A percentile compares a stretch with the other conserved stretches of the same genome.
phyloP scores from a whole-genome alignment of 2,329 filamentous ascomycete species.

The Pestalotiopsis sp. region DNA sequence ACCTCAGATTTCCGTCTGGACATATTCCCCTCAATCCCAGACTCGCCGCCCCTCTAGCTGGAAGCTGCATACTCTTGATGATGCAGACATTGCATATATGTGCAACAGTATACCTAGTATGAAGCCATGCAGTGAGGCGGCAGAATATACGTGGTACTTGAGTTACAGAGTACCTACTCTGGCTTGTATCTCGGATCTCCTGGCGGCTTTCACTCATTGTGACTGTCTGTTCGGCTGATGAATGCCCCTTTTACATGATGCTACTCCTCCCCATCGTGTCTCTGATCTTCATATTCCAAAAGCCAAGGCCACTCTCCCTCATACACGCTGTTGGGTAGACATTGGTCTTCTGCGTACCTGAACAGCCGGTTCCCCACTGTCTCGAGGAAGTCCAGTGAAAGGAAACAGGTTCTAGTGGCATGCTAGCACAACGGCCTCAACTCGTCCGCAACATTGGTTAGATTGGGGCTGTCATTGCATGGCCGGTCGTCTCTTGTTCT shows the following conservation, averaged over 20 bases:
- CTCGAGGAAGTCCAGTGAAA: conserved; percentile 13
- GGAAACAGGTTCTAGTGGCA: conserved; percentile 12
- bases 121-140: not conserved
- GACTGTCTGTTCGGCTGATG: not conserved
- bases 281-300: not conserved
- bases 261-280: not conserved
- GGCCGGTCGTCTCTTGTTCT: no score
- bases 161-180: not conserved
- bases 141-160: not conserved
- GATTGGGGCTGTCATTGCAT: conserved; percentile 12
- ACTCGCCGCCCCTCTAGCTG: not conserved
- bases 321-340: not conserved
- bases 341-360: not conserved
- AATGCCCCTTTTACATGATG: not conserved
- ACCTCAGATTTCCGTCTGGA: not conserved
- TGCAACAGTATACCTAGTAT: not conserved
- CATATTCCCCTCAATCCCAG: not conserved
- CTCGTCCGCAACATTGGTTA: not conserved
- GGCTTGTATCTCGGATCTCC: no score
- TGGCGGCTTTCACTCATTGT: not conserved
- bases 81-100: not conserved
- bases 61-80: not conserved
- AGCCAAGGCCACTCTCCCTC: not conserved
- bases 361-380: conserved; percentile 4
- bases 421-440: conserved; percentile 14